Evolutionary conservation across 2,329 filamentous ascomycete species (phyloP).

Genomic region (Epichloe elymi): DNA sequence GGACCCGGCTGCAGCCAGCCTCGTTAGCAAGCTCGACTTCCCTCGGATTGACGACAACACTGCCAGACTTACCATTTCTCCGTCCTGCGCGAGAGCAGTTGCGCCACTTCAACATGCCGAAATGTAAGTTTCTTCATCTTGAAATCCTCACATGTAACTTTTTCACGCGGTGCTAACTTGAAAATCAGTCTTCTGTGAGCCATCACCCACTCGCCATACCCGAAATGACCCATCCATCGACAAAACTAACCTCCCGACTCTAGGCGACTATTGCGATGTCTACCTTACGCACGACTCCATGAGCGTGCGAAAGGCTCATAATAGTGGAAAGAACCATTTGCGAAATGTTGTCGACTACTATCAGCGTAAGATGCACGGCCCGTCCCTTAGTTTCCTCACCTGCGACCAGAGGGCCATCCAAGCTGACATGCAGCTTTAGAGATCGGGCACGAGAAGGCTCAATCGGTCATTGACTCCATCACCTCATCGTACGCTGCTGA

Average conservation of each 20-base stretch:
- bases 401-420: neutral
- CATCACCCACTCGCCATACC: neutral
- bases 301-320: conserved; percentile 98
- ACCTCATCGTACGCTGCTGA: conserved; percentile 91
- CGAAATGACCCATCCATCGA: neutral
- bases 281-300: conserved; percentile 99
- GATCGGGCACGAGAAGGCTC: conserved; percentile 96
- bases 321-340: conserved; percentile 89
- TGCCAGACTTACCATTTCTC: neutral
- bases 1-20: too few species aligned
- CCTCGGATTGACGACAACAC: too few species aligned
- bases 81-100: neutral
- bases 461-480: conserved; percentile 96
- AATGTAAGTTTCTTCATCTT: conserved; percentile 1
- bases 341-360: conserved; percentile 98
- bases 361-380: conserved; percentile 48
- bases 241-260: conserved; percentile 17
- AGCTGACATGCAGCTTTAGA: conserved; percentile 37
- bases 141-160: neutral
- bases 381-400: neutral
- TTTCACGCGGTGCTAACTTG: neutral
- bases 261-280: conserved; percentile 96
- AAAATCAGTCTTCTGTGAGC: conserved; percentile 18
- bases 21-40: too few species aligned
- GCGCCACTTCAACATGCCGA: conserved; percentile 3